These are phyloP conservation scores for Capsicum baccatum DNA, from an alignment of 257 asterid genomes.

Conservation along the genomic window DNA sequence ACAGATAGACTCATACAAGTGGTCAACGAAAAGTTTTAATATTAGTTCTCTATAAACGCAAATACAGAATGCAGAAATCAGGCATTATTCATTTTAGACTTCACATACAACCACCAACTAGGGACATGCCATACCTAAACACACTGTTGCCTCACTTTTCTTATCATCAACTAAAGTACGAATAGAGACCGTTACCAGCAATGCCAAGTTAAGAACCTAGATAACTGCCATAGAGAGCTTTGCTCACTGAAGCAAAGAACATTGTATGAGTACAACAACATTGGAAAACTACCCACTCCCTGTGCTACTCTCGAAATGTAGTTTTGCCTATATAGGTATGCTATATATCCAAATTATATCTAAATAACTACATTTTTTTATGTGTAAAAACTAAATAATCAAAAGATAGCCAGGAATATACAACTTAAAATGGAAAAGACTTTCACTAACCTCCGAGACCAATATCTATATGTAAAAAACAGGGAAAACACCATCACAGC, in stretches of 20 bases:
- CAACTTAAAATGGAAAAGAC: background rate
- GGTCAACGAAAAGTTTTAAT: background rate
- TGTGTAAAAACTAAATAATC: slow-evolving; percentile 7
- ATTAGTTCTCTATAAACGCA: background rate
- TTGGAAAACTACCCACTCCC: slow-evolving; percentile 28
- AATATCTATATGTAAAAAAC: slow-evolving; percentile 49
- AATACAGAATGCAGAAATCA: background rate
- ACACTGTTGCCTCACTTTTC: background rate
- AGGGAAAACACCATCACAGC: slow-evolving; percentile 51
- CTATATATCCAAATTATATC: background rate
- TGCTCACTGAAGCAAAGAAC: slow-evolving; percentile 17
- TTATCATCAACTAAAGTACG: background rate
- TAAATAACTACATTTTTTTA: slow-evolving; percentile 24
- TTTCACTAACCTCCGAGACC: slow-evolving; percentile 43
- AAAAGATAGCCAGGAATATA: background rate
- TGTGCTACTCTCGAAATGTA: slow-evolving; percentile 21
- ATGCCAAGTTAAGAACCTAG: background rate
- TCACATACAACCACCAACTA: background rate
- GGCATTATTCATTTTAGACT: slow-evolving; percentile 4
- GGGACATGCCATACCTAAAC: background rate
- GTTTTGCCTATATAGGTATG: background rate
- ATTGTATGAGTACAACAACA: background rate
- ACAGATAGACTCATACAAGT: background rate
- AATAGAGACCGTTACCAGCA: background rate
- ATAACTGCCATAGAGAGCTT: slow-evolving; percentile 13